phyloP scores from a whole-genome alignment of 768 basidiomycete species.

The Calocera viscosa region DNA sequence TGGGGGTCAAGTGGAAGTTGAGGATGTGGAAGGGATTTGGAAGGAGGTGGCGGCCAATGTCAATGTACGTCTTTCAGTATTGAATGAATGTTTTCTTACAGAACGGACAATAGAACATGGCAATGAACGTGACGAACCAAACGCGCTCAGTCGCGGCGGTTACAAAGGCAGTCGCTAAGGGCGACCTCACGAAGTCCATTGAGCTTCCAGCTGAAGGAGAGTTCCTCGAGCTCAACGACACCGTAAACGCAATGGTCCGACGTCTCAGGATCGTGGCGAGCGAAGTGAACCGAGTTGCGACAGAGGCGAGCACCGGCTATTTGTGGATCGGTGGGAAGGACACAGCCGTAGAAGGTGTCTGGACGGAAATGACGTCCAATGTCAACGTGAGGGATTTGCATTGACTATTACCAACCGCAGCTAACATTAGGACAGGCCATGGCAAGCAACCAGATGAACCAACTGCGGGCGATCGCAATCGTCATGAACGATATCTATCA shows the following conservation, averaged over 20 bases:
- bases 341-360: too few relatives aligned
- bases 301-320: too few relatives aligned
- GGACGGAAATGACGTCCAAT: too few relatives aligned
- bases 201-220: constrained; percentile 90
- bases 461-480: too few relatives aligned
- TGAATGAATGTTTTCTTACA: constrained; percentile 18
- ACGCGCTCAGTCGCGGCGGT: constrained; percentile 74
- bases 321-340: constrained; percentile 89
- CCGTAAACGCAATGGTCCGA: constrained; percentile 66
- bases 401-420: too few relatives aligned
- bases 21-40: constrained; percentile 83
- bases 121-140: constrained; percentile 63
- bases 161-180: constrained; percentile 79
- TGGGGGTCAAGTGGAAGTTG: too few relatives aligned
- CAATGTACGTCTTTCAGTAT: constrained; percentile 43
- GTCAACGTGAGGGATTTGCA: too few relatives aligned
- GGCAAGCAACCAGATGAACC: too few relatives aligned
- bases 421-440: too few relatives aligned
- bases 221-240: constrained; percentile 75
- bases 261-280: constrained; percentile 61
- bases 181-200: constrained; percentile 78
- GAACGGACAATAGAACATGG: constrained; percentile 54
- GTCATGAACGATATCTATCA: too few relatives aligned
- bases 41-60: constrained; percentile 76
- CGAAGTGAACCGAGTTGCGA: too few relatives aligned